Base-by-base conservation (phyloP, 2,329 filamentous ascomycete genomes). In the Fusarium bulbicola region DNA sequence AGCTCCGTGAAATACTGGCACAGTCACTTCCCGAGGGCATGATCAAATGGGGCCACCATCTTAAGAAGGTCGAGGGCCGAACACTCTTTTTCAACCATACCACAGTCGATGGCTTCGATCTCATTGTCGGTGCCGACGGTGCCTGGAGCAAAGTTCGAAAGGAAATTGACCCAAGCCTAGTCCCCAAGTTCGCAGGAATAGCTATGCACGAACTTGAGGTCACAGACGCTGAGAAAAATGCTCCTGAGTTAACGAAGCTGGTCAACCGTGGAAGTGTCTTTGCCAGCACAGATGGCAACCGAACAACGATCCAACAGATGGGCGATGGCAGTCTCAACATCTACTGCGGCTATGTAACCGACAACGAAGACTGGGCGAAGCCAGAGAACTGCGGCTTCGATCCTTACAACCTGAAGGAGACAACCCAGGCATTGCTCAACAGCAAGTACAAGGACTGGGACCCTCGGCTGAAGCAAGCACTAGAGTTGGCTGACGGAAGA, bases 231-330 rank as follows among this genome's bases (percentile, higher is more conserved):
- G 82, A 84, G 50, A 77, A 77, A 2, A 80, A 78, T 13, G 84
- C 85, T 1, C 85, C 86, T 1, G 82, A 84, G 54, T 76, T 89
- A 1, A 76, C 80, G 67, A 79, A 82, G 57, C 75, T 84, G 12
- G 83, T 88, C 52, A 87, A 88, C 57, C 78, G 83, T 9, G 87
- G 87, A 18, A 85, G 79, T 68, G 32, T 85, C 21, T 88, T 88
- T 71, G 82, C 81, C 6, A 81, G 82, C 64, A 78, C 78, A 18
- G 83, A 86, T 30, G 84, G 84, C 15, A 80, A 82, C 58, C 80
- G 82, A 40, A 63, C 89, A 18, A 72, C 79, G 7, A 63, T 83
- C 18, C 78, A 82, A 59, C 81, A 84, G 26, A 80, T 84, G 77
- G 88, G 88, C 40, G 84, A 89, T 63, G 86, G 85, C 14, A 85